These are phyloP conservation scores for Lantana camara DNA, from an alignment of 257 asterid species.

Conservation along the genomic window DNA sequence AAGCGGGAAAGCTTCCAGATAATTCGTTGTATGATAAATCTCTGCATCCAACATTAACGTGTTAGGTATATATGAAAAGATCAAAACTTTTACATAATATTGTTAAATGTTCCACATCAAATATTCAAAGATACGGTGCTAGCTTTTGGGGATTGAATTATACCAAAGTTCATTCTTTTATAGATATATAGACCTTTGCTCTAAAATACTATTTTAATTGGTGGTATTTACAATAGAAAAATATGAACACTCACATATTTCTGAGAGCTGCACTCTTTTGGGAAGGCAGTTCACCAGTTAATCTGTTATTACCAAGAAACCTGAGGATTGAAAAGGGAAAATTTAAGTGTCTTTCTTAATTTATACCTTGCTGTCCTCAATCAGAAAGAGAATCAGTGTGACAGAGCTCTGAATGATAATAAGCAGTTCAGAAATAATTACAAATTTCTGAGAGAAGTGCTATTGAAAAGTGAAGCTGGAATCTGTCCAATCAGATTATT, in stretches of 20 bases:
- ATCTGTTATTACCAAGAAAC: slow-evolving; percentile 79
- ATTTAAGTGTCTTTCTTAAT: background rate
- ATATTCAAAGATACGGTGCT: too few species aligned
- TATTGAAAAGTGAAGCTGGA: slow-evolving; percentile 64
- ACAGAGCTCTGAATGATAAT: slow-evolving; percentile 8
- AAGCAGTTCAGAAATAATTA: slow-evolving; percentile 31
- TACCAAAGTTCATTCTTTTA: too few species aligned
- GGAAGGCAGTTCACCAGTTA: slow-evolving; percentile 61
- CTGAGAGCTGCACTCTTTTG: slow-evolving; percentile 47
- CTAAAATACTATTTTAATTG: too few species aligned
- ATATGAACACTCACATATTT: slow-evolving; percentile 49
- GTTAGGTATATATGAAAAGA: too few species aligned
- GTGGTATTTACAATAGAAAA: background rate
- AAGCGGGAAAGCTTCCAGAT: slow-evolving; percentile 74
- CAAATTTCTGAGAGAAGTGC: slow-evolving; percentile 52
- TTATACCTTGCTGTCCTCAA: background rate
- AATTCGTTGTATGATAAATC: slow-evolving; percentile 80
- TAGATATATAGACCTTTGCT: too few species aligned
- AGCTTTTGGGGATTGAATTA: too few species aligned
- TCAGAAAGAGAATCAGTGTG: background rate
- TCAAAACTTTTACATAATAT: too few species aligned
- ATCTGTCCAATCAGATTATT: slow-evolving; percentile 65
- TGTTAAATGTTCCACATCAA: too few species aligned
- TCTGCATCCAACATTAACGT: slow-evolving; percentile 39
- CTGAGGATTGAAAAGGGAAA: slow-evolving; percentile 41